Evolutionary conservation across 2,329 filamentous ascomycete species (phyloP), one percentile per base, ranked within the genome.

Genomic region (Chaetomiaceae sp.): DNA sequence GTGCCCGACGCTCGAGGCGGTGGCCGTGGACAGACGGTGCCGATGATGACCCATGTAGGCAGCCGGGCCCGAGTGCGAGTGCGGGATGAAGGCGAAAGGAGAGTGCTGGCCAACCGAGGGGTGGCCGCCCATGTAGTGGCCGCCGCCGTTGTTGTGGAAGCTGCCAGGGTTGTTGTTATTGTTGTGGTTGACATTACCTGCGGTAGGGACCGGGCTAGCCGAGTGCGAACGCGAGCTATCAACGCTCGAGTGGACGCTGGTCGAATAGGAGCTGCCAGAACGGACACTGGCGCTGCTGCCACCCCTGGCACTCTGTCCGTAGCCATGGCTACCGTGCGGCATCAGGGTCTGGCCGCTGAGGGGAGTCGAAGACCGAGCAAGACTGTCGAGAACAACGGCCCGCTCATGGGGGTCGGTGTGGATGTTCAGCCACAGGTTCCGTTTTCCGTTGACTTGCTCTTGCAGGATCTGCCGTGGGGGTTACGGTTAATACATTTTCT

Each of bases 401-500:
- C 39, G 41, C 21, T 59, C 52, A 8, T 57, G 16, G 6, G 57
- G 50, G 9, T 55, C 44, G 5, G 23, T 34, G 37, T 57, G 56
- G 23, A 59, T 39, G 5, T 54, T 44, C 44, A 57, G 51, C 58
- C 58, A 60, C 10, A 60, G 20, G 20, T 48, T 56, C 1, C 58
- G 53, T 20, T 59, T 59, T 12, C 51, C 53, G 4, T 56, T 54
- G 13, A 60, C 46, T 4, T 60, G 56, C 8, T 56, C 55, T 4
- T 58, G 53, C 5, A 60, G 56, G 13, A 50, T 51, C 51, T 56
- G 27, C 10, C 8, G 6, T 5, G n/a, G 5, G 23, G n/a, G 23
- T 10, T n/a, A n/a, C n/a, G n/a, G n/a, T n/a, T n/a, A n/a, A n/a
- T n/a, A n/a, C n/a, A n/a, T n/a, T n/a, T n/a, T n/a, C n/a, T n/a